phyloP scores from a whole-genome alignment of 768 basidiomycete species.

The Pholiota conissans region DNA sequence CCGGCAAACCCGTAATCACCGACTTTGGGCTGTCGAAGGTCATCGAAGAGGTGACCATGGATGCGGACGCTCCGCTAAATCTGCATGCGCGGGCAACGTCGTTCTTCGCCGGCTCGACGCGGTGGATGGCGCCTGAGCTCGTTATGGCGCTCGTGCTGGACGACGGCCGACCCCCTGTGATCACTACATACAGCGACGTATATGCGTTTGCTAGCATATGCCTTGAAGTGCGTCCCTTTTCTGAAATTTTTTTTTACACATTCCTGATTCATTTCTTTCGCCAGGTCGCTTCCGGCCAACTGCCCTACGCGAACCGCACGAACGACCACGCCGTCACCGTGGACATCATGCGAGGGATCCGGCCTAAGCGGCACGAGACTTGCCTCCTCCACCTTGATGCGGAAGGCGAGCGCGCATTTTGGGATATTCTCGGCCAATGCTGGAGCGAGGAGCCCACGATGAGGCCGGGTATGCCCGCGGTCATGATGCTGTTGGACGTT shows the following conservation, averaged over 20 bases:
- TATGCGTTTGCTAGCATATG: conserved; percentile 62
- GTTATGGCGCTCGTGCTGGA: conserved; percentile 52
- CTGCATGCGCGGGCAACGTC: conserved; percentile 33
- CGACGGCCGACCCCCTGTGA: conserved; percentile 36
- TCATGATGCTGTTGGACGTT: conserved; percentile 30
- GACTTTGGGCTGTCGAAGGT: conserved; percentile 65
- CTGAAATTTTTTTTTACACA: neutral
- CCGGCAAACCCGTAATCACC: conserved; percentile 53
- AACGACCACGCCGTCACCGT: conserved; percentile 59
- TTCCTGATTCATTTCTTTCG: neutral
- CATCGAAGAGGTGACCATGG: conserved; percentile 43
- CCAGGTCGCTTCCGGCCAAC: conserved; percentile 50
- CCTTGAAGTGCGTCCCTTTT: conserved; percentile 42
- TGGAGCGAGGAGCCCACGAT: conserved; percentile 38
- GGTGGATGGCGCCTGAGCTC: conserved; percentile 63
- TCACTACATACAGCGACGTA: conserved; percentile 57
- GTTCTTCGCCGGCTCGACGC: conserved; percentile 46
- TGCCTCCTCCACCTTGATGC: conserved; percentile 25
- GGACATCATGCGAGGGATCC: conserved; percentile 53
- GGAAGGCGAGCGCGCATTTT: conserved; percentile 37
- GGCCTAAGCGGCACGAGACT: conserved; percentile 38
- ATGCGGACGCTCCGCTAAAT: conserved; percentile 23
- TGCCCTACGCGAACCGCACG: conserved; percentile 52
- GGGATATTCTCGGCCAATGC: conserved; percentile 44
- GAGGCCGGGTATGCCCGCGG: conserved; percentile 45